These are phyloP conservation scores for Vaccinium darrowii DNA, from an alignment of 148 eudicot species.

Conservation along the genomic window DNA sequence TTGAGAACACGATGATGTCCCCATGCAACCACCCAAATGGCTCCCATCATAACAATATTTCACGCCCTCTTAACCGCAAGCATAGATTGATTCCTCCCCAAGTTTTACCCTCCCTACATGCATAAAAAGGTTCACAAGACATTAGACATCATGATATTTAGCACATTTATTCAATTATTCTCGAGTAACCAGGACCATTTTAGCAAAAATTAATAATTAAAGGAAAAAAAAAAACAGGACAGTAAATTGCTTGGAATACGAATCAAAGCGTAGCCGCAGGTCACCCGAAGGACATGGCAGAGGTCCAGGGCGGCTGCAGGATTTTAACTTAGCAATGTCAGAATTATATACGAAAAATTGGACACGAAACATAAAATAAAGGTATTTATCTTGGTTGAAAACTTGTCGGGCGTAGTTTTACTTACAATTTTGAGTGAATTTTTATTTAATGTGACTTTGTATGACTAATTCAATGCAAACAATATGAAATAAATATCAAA, in stretches of 20 bases:
- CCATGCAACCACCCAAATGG: background rate
- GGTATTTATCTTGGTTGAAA: no score
- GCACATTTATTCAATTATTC: background rate
- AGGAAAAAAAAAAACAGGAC: background rate
- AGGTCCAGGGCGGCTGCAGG: no score
- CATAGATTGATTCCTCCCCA: background rate
- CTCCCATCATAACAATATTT: conserved; percentile 4
- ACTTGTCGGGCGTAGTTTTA: no score
- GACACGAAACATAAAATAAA: no score
- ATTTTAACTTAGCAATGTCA: no score
- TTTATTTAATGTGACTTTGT: no score
- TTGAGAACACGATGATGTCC: background rate
- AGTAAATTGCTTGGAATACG: background rate
- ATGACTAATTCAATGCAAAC: no score
- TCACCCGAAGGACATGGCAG: background rate
- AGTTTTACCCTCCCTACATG: background rate
- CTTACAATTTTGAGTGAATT: no score
- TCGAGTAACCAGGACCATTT: background rate
- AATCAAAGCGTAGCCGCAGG: background rate
- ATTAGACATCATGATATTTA: background rate
- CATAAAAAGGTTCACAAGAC: background rate
- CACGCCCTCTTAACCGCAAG: background rate
- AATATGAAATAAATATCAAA: no score
- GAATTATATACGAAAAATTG: no score
- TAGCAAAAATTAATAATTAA: background rate